Percentiles rank a stretch among this genome's conserved stretches.
Conservation (phyloP, 202 grass and related monocot genomes). For the Hordeum pubiflorum region DNA sequence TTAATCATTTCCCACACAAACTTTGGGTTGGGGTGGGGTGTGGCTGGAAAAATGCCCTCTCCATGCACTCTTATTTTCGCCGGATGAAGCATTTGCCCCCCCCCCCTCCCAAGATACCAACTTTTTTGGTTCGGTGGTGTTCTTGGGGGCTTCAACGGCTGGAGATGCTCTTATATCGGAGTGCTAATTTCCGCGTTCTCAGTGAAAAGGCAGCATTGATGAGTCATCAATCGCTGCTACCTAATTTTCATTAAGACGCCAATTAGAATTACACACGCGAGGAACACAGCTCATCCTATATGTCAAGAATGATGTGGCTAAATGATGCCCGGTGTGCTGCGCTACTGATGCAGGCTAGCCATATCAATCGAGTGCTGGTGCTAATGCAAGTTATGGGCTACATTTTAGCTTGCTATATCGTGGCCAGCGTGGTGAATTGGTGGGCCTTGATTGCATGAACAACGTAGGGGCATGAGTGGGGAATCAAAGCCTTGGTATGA, state of each 20-base stretch:
- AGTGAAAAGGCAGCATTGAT: slow-evolving; percentile 13
- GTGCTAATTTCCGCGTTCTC: background rate
- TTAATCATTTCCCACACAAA: too few relatives aligned
- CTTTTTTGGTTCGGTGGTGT: too few relatives aligned
- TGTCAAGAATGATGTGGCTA: background rate
- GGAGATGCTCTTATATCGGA: too few relatives aligned
- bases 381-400: background rate
- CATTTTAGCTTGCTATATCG: background rate
- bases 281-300: background rate
- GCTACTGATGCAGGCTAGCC: background rate
- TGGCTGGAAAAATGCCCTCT: too few relatives aligned
- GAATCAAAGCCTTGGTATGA: slow-evolving; percentile 17
- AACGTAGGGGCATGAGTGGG: slow-evolving; percentile 13
- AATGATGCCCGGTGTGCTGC: slow-evolving; percentile 17
- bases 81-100: too few relatives aligned
- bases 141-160: too few relatives aligned
- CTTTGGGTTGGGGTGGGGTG: too few relatives aligned
- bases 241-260: background rate
- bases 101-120: too few relatives aligned
- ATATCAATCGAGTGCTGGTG: slow-evolving; percentile 3
- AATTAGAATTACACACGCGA: background rate
- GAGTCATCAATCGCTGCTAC: background rate
- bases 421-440: background rate
- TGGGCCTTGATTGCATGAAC: background rate
- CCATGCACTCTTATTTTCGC: too few relatives aligned